These are phyloP conservation scores for Excoecaria cochinchinensis DNA, from an alignment of 345 rosid genomes.

Conservation along the genomic window DNA sequence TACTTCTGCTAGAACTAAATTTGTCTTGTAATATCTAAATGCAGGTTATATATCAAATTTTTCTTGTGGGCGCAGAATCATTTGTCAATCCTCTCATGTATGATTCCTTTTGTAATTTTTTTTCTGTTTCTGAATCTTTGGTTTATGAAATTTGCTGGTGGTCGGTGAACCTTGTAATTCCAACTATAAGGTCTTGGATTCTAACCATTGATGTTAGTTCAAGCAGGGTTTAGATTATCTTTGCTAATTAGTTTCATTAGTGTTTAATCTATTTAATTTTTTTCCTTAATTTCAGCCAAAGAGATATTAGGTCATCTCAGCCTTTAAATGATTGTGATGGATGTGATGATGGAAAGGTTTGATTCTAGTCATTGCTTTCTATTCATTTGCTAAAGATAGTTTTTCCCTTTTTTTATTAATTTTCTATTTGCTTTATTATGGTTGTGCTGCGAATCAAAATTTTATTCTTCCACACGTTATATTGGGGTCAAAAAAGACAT, in stretches of 20 bases:
- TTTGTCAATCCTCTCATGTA: constrained; percentile 42
- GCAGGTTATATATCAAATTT: constrained; percentile 44
- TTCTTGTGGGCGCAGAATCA: constrained; percentile 39
- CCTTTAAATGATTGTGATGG: constrained; percentile 35
- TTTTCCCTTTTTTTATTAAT: not conserved
- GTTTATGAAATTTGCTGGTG: not conserved
- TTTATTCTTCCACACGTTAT: not conserved
- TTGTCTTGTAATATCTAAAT: not conserved
- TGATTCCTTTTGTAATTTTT: constrained; percentile 5
- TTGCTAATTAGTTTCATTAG: not conserved
- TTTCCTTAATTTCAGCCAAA: constrained; percentile 35
- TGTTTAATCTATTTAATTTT: constrained; percentile 5
- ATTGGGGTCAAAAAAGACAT: not conserved
- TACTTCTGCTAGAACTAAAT: not conserved
- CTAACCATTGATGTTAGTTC: not conserved
- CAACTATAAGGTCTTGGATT: not conserved
- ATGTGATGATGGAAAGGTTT: constrained; percentile 45
- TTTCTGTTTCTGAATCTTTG: constrained; percentile 1
- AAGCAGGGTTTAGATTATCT: not conserved
- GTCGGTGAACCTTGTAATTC: not conserved
- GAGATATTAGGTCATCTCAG: constrained; percentile 38
- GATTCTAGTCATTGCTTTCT: not conserved
- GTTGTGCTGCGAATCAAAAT: not conserved
- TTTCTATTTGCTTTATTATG: not conserved
- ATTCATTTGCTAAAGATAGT: not conserved